phyloP scores from a whole-genome alignment of 371 early-diverging fungal species.

The Haplosporangium sp. region DNA sequence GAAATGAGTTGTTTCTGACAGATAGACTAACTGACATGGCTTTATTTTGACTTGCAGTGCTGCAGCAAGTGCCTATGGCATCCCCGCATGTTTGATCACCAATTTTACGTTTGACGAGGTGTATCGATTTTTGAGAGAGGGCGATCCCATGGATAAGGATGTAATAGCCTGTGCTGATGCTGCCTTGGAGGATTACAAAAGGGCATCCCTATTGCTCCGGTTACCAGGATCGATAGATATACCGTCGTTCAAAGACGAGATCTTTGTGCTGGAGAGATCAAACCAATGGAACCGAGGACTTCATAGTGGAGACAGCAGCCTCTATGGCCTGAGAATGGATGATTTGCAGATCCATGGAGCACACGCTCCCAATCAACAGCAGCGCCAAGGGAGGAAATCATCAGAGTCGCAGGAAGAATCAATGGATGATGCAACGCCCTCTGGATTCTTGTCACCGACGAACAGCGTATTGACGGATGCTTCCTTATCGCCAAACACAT shows the following conservation, averaged over 20 bases:
- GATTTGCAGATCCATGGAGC: conserved; percentile 3
- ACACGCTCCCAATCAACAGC: conserved; percentile 2
- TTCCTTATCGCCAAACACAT: neutral
- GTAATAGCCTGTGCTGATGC: conserved; percentile 61
- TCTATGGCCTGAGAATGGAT: conserved; percentile 22
- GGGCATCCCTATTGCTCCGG: conserved; percentile 71
- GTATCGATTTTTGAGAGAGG: conserved; percentile 68
- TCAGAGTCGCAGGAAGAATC: conserved; percentile 1
- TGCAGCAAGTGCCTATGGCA: conserved; percentile 66
- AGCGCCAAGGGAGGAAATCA: neutral
- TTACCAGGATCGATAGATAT: conserved; percentile 78
- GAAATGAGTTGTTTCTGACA: no score
- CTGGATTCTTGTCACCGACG: conserved; percentile 32
- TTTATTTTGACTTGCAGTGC: conserved; percentile 53
- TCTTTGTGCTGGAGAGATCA: conserved; percentile 18
- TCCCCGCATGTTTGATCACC: conserved; percentile 76
- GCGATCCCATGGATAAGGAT: conserved; percentile 64
- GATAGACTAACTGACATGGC: neutral
- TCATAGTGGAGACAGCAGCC: neutral
- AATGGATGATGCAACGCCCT: conserved; percentile 35
- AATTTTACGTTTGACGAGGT: conserved; percentile 87
- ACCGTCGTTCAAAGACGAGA: conserved; percentile 67
- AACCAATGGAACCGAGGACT: neutral
- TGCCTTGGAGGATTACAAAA: conserved; percentile 67
- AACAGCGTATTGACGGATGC: conserved; percentile 19